These are phyloP conservation scores for Termitomyces sp. DNA, from an alignment of 768 basidiomycete genomes.

Conservation along the genomic window DNA sequence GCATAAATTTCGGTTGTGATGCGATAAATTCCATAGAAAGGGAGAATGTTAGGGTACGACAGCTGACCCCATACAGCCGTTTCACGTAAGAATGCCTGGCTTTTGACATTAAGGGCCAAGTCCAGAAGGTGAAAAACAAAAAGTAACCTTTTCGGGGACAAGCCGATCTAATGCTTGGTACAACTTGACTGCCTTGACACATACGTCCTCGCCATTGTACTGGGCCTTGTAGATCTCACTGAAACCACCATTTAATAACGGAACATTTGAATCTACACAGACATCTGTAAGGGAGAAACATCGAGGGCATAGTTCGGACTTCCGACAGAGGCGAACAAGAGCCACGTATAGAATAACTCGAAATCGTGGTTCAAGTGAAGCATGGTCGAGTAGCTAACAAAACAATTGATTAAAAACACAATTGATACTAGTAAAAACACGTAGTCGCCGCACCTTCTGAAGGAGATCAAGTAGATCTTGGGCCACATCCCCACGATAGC, in stretches of 20 bases:
- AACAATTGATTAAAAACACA: background rate
- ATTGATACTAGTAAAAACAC: too few relatives aligned
- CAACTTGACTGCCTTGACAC: constrained; percentile 20
- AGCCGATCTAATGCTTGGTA: constrained; percentile 13
- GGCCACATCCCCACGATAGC: background rate
- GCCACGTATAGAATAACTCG: constrained; percentile 12
- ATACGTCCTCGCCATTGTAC: constrained; percentile 14
- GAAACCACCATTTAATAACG: too few relatives aligned
- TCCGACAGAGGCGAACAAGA: constrained; percentile 17
- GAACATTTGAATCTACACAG: too few relatives aligned
- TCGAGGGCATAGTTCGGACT: constrained; percentile 20
- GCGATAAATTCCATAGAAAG: constrained; percentile 31
- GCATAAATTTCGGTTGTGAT: constrained; percentile 17
- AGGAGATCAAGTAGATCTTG: constrained; percentile 4
- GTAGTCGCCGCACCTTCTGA: constrained; percentile 1
- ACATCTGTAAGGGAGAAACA: constrained; percentile 15
- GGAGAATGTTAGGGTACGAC: too few relatives aligned
- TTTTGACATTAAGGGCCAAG: background rate
- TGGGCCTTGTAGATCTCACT: constrained; percentile 23
- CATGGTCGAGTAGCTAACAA: constrained; percentile 13
- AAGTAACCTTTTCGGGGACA: constrained; percentile 15
- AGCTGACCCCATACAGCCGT: constrained; percentile 9
- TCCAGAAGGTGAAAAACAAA: background rate
- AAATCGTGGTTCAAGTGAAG: constrained; percentile 1
- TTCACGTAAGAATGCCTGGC: constrained; percentile 11